Conservation (phyloP, 1,284 basidiomycete genomes). For the Cryptococcus sp. region DNA sequence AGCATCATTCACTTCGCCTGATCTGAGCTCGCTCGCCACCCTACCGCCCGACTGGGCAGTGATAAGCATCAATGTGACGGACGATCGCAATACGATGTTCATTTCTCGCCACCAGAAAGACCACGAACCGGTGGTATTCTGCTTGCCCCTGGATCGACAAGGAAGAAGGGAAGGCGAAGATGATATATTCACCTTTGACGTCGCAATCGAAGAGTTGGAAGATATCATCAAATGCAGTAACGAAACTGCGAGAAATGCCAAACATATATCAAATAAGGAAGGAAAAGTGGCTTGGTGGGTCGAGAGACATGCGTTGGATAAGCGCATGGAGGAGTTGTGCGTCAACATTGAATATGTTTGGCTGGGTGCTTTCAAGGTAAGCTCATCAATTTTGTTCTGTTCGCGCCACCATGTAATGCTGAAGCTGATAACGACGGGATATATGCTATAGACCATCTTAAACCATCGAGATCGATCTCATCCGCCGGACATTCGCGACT, state of each 20-base stretch:
- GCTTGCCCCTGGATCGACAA: constrained; percentile 76
- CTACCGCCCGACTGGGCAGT: constrained; percentile 83
- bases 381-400: constrained; percentile 17
- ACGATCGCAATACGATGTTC: constrained; percentile 80
- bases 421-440: background rate
- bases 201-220: constrained; percentile 70
- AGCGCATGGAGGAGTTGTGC: constrained; percentile 71
- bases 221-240: constrained; percentile 79
- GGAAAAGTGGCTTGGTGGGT: constrained; percentile 76
- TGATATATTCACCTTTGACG: constrained; percentile 70
- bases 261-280: constrained; percentile 53
- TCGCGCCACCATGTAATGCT: background rate
- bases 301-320: constrained; percentile 71
- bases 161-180: constrained; percentile 74
- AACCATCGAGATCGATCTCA: constrained; percentile 69
- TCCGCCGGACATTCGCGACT: constrained; percentile 59
- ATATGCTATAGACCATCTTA: constrained; percentile 35
- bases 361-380: constrained; percentile 95
- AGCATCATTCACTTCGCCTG: constrained; percentile 44
- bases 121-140: constrained; percentile 73
- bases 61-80: constrained; percentile 77
- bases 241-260: constrained; percentile 71
- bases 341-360: constrained; percentile 91
- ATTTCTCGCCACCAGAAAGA: constrained; percentile 73
- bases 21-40: constrained; percentile 46